Evolutionary conservation across 1,284 basidiomycete species (phyloP), one percentile per base, ranked within the genome.

Genomic region (Irpex sp.): DNA sequence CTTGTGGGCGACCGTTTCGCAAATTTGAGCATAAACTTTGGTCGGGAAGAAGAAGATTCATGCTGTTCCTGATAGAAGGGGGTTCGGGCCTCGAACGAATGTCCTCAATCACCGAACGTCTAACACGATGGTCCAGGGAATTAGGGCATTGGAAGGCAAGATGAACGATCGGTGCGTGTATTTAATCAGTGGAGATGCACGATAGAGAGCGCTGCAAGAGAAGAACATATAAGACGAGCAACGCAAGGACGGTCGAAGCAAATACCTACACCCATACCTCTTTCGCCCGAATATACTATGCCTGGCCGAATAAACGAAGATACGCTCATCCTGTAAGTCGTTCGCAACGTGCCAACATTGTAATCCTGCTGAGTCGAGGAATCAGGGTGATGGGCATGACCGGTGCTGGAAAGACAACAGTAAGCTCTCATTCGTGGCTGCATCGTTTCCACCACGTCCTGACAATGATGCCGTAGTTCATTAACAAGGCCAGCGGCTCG

Each of bases 401-500:
- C 31, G 66, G 66, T 33, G 59, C 65, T 15, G 66, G 66, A 50
- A 67, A 67, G 54, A 61, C 66, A 1, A 66, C 66, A 6, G 66
- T 67, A 50, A 58, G 59, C 37, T 21, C 15, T 61, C n/a, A 4
- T 57, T 6, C 46, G 37, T 31, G 21, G 9, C 8, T 9, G 39
- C 54, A n/a, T 9, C 7, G 5, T 35, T 50, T 31, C 13, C 4
- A 33, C 31, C 31, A 55, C 36, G 37, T 43, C 8, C 17, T 62
- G 33, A 54, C 17, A 19, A 7, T 17, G 2, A n/a, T 26, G 43
- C 17, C 4, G 6, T 35, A 77, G 77, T 78, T 77, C 67, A 76
- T 77, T 66, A 78, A 77, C 63, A 46, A 68, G 1, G 73, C 72
- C 31, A 77, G 76, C 21, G 70, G 69, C 1, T 78, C 77, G 3